A percentile compares a stretch with the other conserved stretches of the same genome.
Conservation (phyloP, 371 early-diverging fungal species). For the Zopfochytrium polystomum region DNA sequence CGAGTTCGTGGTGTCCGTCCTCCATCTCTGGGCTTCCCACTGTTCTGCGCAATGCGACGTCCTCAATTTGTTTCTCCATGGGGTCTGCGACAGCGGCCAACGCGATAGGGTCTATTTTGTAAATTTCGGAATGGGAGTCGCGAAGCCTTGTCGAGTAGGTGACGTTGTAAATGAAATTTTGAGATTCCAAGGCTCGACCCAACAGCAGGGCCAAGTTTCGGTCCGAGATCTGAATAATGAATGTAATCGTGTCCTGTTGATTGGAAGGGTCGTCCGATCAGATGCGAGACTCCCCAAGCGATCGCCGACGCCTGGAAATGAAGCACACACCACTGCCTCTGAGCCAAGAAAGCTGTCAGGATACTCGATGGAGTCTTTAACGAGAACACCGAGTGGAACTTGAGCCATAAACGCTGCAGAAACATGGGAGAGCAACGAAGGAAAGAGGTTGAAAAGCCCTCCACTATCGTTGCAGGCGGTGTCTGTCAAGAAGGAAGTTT, state of each 20-base stretch:
- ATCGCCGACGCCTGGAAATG: no score
- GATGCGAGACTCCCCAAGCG: background rate
- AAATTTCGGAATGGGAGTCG: slow-evolving; percentile 78
- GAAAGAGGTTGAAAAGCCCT: no score
- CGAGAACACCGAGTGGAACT: slow-evolving; percentile 35
- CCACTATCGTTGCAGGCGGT: no score
- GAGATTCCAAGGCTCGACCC: slow-evolving; percentile 84
- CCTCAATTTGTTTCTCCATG: no score
- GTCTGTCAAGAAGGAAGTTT: no score
- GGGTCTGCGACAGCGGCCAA: no score
- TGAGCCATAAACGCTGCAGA: slow-evolving; percentile 64
- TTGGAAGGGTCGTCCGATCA: background rate
- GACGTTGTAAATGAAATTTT: slow-evolving; percentile 86
- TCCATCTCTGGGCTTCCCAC: no score
- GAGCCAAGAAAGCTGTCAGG: slow-evolving; percentile 75
- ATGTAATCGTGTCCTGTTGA: slow-evolving; percentile 64
- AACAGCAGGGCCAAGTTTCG: slow-evolving; percentile 78
- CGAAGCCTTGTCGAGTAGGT: slow-evolving; percentile 71
- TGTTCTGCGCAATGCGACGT: no score
- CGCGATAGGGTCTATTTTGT: slow-evolving; percentile 69
- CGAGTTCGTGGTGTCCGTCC: no score
- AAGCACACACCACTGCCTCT: slow-evolving; percentile 79
- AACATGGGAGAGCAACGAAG: slow-evolving; percentile 78
- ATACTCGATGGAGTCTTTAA: slow-evolving; percentile 78
- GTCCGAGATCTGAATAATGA: slow-evolving; percentile 75